Conservation (phyloP, 768 basidiomycete genomes). For the Favolaschia claudopus region DNA sequence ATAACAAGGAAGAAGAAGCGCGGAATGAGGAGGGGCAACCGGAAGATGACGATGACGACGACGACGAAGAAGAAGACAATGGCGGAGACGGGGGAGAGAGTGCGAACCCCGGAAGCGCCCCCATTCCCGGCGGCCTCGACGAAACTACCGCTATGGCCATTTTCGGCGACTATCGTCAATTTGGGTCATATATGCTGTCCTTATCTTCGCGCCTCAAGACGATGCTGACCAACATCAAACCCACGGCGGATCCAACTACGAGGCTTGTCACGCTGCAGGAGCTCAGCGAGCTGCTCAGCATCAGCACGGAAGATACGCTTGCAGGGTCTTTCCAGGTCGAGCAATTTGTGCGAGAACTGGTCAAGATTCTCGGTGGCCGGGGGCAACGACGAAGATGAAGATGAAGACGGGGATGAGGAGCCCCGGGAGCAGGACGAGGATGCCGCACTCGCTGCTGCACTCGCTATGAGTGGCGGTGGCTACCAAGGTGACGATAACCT, state of each 20-base stretch:
- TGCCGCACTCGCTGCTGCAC: constrained; percentile 85
- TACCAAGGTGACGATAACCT: constrained; percentile 86
- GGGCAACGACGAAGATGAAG: constrained; percentile 76
- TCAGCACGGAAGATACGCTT: constrained; percentile 96
- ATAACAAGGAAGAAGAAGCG: constrained; percentile 56
- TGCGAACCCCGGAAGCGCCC: constrained; percentile 48
- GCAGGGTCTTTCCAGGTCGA: constrained; percentile 96
- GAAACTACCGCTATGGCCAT: constrained; percentile 80
- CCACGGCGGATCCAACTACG: constrained; percentile 83
- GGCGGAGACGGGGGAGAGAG: constrained; percentile 39
- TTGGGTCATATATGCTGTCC: constrained; percentile 93
- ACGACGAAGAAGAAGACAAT: constrained; percentile 49
- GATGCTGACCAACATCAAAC: constrained; percentile 88
- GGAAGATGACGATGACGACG: constrained; percentile 57
- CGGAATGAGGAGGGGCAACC: constrained; percentile 56
- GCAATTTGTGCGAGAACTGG: constrained; percentile 89
- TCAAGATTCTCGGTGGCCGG: constrained; percentile 87
- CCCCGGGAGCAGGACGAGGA: constrained; percentile 78
- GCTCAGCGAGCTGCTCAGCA: constrained; percentile 91
- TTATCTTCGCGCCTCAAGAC: constrained; percentile 88
- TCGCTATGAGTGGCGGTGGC: constrained; percentile 81
- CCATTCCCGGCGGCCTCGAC: constrained; percentile 63
- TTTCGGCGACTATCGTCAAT: constrained; percentile 86
- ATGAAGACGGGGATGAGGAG: constrained; percentile 75
- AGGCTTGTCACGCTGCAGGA: constrained; percentile 93